A percentile compares a stretch with the other conserved stretches of the same genome.
Conservation (phyloP, 441 rosid species). For the Syzygium syzygioides region DNA sequence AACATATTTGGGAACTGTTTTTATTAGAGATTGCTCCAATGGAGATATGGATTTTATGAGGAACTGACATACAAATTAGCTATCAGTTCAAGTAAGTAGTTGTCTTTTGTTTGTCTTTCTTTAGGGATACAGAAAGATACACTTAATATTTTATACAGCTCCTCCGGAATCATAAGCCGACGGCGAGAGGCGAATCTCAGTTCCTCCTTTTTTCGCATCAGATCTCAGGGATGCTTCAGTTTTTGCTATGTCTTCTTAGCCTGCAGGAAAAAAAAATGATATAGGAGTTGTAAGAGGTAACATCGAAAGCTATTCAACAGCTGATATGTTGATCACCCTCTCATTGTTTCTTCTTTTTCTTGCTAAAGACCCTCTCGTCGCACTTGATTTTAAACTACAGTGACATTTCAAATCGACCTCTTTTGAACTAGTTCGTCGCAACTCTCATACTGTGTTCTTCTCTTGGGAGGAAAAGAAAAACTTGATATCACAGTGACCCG, state of each 20-base stretch:
- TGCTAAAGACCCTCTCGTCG: not conserved
- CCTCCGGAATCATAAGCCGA: not conserved
- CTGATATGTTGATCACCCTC: not conserved
- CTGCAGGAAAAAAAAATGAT: conserved; percentile 20
- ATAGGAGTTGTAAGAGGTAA: not conserved
- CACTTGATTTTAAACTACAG: not conserved
- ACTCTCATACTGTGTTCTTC: not conserved
- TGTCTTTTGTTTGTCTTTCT: not conserved
- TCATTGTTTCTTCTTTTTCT: not conserved
- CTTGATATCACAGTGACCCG: not conserved
- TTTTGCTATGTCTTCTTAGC: conserved; percentile 41
- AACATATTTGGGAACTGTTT: not conserved
- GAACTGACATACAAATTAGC: not conserved
- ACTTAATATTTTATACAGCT: not conserved
- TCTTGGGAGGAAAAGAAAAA: not conserved
- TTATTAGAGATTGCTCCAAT: not conserved
- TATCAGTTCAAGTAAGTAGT: not conserved
- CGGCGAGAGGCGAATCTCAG: not conserved
- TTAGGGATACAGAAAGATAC: not conserved
- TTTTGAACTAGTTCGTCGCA: not conserved
- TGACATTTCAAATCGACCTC: not conserved
- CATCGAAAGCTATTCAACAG: not conserved
- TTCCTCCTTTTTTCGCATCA: not conserved
- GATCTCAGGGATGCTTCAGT: not conserved
- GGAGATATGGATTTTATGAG: not conserved